A percentile compares a stretch with the other conserved stretches of the same genome.
These are phyloP conservation scores for Colletotrichum sp. DNA, from an alignment of 2,329 filamentous ascomycete genomes.

Conservation along the genomic window DNA sequence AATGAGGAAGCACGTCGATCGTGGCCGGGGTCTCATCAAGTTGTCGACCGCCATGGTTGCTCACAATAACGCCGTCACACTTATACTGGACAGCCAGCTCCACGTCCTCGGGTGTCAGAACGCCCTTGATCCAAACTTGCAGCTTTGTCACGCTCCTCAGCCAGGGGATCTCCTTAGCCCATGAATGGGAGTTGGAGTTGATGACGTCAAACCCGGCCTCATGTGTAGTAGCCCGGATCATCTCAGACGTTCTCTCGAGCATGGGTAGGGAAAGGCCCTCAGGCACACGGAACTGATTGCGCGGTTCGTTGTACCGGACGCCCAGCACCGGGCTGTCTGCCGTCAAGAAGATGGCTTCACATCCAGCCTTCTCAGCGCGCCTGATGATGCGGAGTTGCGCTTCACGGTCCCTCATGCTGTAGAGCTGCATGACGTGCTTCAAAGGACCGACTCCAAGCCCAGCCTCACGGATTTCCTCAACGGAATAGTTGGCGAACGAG, in stretches of 20 bases:
- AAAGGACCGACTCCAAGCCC: background rate
- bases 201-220: conserved; percentile 22
- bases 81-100: conserved; percentile 38
- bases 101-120: conserved; percentile 46
- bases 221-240: conserved; percentile 11
- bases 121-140: conserved; percentile 52
- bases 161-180: conserved; percentile 57
- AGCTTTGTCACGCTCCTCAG: conserved; percentile 51
- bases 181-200: conserved; percentile 34
- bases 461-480: background rate
- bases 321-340: conserved; percentile 47
- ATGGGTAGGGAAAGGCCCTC: conserved; percentile 23
- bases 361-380: conserved; percentile 27
- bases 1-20: conserved; percentile 44
- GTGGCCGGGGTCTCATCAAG: conserved; percentile 49
- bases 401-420: background rate
- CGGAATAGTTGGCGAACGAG: conserved; percentile 34
- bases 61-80: conserved; percentile 45
- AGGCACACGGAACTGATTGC: conserved; percentile 55
- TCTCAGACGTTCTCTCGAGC: background rate
- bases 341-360: conserved; percentile 28
- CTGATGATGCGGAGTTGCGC: conserved; percentile 27
- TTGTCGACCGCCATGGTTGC: conserved; percentile 53
- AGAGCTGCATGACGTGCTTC: background rate
- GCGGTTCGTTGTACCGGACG: conserved; percentile 55